phyloP scores from a whole-genome alignment of 2,329 filamentous ascomycete genomes.

The Diplodia sapinea region DNA sequence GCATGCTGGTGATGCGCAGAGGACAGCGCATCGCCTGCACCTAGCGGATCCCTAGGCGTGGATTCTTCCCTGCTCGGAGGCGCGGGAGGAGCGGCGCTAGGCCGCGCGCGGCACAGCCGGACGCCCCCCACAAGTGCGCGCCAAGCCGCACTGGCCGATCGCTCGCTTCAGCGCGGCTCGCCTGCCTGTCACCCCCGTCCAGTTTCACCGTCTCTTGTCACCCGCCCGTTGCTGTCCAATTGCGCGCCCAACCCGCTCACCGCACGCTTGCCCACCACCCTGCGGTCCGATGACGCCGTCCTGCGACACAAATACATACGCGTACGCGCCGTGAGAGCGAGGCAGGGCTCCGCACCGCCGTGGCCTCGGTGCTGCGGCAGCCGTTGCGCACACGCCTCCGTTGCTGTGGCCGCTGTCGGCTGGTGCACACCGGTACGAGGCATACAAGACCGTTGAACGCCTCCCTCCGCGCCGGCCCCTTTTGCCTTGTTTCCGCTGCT shows the following conservation, averaged over 20 bases:
- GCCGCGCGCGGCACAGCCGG: neutral
- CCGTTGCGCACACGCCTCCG: neutral
- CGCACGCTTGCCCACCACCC: slow-evolving; percentile 14
- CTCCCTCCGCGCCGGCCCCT: slow-evolving; percentile 16
- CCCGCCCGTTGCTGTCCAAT: slow-evolving; percentile 4
- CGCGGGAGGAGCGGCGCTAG: slow-evolving; percentile 9
- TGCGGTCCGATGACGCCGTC: slow-evolving; percentile 10
- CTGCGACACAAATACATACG: slow-evolving; percentile 19
- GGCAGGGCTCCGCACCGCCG: neutral
- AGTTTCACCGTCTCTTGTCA: slow-evolving; percentile 27
- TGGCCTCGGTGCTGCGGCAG: neutral
- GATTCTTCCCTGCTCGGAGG: slow-evolving; percentile 2
- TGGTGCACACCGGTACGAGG: slow-evolving; percentile 2
- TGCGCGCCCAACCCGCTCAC: neutral
- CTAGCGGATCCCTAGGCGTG: slow-evolving; percentile 1
- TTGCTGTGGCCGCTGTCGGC: too few relatives aligned
- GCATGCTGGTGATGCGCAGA: slow-evolving; percentile 24
- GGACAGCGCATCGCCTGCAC: slow-evolving; percentile 27
- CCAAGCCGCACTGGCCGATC: slow-evolving; percentile 12
- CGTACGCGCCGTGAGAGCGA: slow-evolving; percentile 8
- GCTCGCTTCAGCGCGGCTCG: neutral
- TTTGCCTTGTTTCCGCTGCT: slow-evolving; percentile 9
- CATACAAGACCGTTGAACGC: slow-evolving; percentile 19
- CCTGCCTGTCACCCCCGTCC: slow-evolving; percentile 3
- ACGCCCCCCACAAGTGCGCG: slow-evolving; percentile 9